A percentile compares a stretch with the other conserved stretches of the same genome.
These are phyloP conservation scores for Pestalotiopsis fici DNA, from an alignment of 2,329 filamentous ascomycete genomes.

Conservation along the genomic window DNA sequence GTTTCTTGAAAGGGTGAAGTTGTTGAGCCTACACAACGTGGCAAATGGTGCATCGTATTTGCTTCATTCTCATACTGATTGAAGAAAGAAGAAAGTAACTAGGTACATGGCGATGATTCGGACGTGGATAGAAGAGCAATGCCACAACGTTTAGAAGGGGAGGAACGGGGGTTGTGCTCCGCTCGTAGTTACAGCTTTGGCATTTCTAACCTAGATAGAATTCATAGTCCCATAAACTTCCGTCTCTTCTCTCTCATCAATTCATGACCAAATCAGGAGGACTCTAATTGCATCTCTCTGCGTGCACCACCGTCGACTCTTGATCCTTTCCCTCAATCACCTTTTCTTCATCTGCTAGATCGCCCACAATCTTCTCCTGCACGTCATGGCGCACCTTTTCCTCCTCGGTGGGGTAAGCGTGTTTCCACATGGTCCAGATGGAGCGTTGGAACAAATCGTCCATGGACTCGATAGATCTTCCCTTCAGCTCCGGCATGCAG, in stretches of 20 bases:
- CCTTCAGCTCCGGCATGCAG: slow-evolving; percentile 49
- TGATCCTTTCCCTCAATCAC: slow-evolving; percentile 1
- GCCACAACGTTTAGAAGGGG: too few species aligned
- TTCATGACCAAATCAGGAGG: too few species aligned
- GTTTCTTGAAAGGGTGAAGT: neutral
- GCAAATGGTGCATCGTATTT: too few species aligned
- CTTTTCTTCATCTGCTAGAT: slow-evolving; percentile 17
- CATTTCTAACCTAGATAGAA: too few species aligned
- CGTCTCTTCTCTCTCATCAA: too few species aligned
- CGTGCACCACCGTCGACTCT: slow-evolving; percentile 9
- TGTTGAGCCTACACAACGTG: neutral
- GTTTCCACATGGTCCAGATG: slow-evolving; percentile 41
- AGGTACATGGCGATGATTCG: too few species aligned
- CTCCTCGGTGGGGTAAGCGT: slow-evolving; percentile 37
- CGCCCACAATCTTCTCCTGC: slow-evolving; percentile 19
- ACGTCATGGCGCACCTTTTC: slow-evolving; percentile 33
- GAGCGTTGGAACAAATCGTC: slow-evolving; percentile 44
- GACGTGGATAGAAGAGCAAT: too few species aligned
- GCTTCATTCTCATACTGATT: too few species aligned
- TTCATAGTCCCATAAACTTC: too few species aligned
- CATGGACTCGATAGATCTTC: slow-evolving; percentile 49
- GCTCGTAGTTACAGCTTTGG: too few species aligned
- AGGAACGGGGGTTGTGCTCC: too few species aligned
- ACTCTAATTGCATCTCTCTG: neutral
- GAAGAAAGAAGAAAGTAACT: too few species aligned